phyloP scores from a whole-genome alignment of 805 yeast genomes.

The Nakazawaea anatomiae region DNA sequence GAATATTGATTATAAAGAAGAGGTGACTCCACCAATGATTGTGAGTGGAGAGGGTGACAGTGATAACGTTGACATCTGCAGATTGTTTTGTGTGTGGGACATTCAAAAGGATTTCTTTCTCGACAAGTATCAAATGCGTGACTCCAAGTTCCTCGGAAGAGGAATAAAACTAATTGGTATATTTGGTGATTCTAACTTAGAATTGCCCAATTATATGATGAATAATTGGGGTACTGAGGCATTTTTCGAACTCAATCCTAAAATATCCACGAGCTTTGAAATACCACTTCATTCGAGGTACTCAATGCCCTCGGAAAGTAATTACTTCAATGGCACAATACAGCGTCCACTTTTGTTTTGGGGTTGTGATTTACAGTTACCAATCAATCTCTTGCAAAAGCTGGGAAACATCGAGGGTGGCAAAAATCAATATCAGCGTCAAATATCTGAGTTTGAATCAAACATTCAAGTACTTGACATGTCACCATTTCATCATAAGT shows the following conservation, averaged over 20 bases:
- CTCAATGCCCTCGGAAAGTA: neutral
- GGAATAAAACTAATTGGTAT: constrained; percentile 7
- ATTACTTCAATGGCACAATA: neutral
- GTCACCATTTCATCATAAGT: constrained; percentile 8
- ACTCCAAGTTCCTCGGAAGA: neutral
- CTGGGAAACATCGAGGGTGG: neutral
- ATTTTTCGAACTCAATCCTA: constrained; percentile 1
- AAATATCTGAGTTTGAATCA: constrained; percentile 5
- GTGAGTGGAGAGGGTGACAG: neutral
- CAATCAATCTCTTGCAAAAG: neutral
- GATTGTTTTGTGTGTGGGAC: constrained; percentile 1
- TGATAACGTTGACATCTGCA: constrained; percentile 2
- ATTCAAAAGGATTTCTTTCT: constrained; percentile 8
- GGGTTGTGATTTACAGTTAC: constrained; percentile 9
- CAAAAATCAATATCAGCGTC: neutral
- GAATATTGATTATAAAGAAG: neutral
- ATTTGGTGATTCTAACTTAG: constrained; percentile 8
- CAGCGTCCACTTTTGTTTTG: constrained; percentile 7
- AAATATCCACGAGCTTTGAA: neutral
- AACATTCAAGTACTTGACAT: neutral
- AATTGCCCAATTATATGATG: constrained; percentile 8
- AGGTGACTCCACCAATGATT: neutral
- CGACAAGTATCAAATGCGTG: constrained; percentile 8
- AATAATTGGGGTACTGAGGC: constrained; percentile 11
- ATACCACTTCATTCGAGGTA: constrained; percentile 9